Base-by-base conservation (phyloP, 805 yeast species). In the Candida endomychidarum region DNA sequence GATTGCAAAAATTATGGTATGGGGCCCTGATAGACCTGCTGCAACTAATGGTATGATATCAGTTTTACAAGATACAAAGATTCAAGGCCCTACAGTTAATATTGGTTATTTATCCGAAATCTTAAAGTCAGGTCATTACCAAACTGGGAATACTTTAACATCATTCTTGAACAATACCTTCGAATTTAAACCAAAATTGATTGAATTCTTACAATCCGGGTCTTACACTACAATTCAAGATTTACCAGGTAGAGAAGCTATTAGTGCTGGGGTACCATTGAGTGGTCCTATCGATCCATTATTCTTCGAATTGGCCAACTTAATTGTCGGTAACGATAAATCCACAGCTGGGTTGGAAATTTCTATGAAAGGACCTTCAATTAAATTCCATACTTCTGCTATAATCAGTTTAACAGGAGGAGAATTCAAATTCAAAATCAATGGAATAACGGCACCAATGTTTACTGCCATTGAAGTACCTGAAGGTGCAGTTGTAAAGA, bases 201-300 rank as follows among this genome's bases (percentile, higher is more conserved):
- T 91, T 58, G 98, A 91, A 65, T 76, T 91, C 31, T 58, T 82
- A 21, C 65, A 80, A 29, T 62, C 70, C 4, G 76, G 76, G 40
- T 89, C 96, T 28, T 88, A 88, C 64, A 91, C 98, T 23, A 86
- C 96, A 2, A 90, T 91, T 36, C 99, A 91, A 67, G 99, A 91
- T 63, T 91, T 81, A 62, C 97, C 98, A 2, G 99, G 99, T 52
- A 81, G 99, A 69, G 70, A 71, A 37, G 82, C 69, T 58, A 83
- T 90, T 89, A 78, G 83, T 57, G 76, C 83, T 50, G 99, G 99
- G 60, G 96, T 91, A 41, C 99, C 99, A 15, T 96, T 97, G 5
- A 86, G 96, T 31, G 99, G 99, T 32, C 96, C 98, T 41, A 91
- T 90, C 96, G 99, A 91, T 64, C 77, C 81, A 44, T 88, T 81